Conservation (phyloP, 2,329 filamentous ascomycete genomes). For the Aspergillus pseudoterreus region DNA sequence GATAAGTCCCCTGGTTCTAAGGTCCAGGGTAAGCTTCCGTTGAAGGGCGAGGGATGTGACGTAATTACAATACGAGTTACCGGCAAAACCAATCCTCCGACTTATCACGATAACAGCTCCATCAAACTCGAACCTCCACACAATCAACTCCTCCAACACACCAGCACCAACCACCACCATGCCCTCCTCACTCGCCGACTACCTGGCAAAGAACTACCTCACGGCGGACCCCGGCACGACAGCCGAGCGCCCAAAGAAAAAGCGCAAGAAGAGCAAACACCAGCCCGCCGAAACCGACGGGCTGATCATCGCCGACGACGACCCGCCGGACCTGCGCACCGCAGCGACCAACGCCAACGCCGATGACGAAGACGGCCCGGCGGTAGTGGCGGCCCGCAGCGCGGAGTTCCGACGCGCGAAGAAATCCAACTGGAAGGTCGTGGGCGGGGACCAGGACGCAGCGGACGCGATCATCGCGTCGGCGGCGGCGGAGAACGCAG, state of each 20-base stretch:
- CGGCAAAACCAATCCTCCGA: constrained; percentile 8
- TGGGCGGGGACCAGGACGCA: constrained; percentile 55
- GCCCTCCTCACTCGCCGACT: constrained; percentile 65
- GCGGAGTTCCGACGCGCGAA: constrained; percentile 67
- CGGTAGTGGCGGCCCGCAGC: constrained; percentile 24
- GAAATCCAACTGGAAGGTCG: constrained; percentile 75
- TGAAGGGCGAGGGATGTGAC: neutral
- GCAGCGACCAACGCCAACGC: constrained; percentile 17
- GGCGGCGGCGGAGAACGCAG: constrained; percentile 62
- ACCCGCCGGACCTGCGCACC: constrained; percentile 34
- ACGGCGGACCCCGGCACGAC: constrained; percentile 51
- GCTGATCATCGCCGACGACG: constrained; percentile 41
- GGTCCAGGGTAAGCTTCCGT: neutral
- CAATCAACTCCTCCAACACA: neutral
- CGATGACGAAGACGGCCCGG: constrained; percentile 38
- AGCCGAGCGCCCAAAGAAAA: constrained; percentile 52
- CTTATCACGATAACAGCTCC: constrained; percentile 1
- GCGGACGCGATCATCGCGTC: constrained; percentile 76
- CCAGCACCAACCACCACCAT: constrained; percentile 34
- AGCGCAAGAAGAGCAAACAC: constrained; percentile 51
- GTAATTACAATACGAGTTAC: neutral
- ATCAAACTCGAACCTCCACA: neutral
- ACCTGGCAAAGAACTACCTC: constrained; percentile 89
- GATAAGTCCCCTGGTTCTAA: too few species aligned
- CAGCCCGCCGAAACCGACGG: constrained; percentile 39